These are phyloP conservation scores for Ogataea nitratoaversa DNA, from an alignment of 805 yeast genomes.

Conservation along the genomic window DNA sequence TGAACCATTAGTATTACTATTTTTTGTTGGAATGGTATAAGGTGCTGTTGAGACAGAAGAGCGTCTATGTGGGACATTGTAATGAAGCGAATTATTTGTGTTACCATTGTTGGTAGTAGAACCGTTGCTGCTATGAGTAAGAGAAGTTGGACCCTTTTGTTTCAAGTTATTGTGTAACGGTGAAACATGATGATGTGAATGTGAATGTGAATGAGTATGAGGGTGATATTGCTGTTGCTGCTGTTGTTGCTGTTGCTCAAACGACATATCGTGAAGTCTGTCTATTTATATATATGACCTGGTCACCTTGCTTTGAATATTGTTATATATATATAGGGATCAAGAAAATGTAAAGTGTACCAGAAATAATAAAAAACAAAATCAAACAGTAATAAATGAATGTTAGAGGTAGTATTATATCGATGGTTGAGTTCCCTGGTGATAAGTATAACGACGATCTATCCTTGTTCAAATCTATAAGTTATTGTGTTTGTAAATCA, in stretches of 20 bases:
- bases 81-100: slow-evolving; percentile 10
- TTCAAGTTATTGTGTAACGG: slow-evolving; percentile 2
- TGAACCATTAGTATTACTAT: slow-evolving; percentile 1
- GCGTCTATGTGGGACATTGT: slow-evolving; percentile 26
- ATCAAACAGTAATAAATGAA: background rate
- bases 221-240: slow-evolving; percentile 2
- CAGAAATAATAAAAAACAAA: background rate
- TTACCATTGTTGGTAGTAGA: slow-evolving; percentile 1
- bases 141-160: background rate
- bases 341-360: too few relatives aligned
- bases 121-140: background rate
- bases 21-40: slow-evolving; percentile 31
- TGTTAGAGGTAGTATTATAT: too few relatives aligned
- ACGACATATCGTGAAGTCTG: slow-evolving; percentile 5
- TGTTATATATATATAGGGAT: background rate
- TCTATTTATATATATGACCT: background rate
- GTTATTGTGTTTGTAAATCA: too few relatives aligned
- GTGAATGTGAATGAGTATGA: slow-evolving; percentile 6
- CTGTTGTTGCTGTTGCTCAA: slow-evolving; percentile 11
- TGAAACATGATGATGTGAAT: slow-evolving; percentile 4
- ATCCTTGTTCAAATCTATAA: too few relatives aligned
- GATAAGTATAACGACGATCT: too few relatives aligned
- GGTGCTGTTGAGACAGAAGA: slow-evolving; percentile 36
- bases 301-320: too few relatives aligned
- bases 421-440: background rate